Evolutionary conservation across 108 stramenopile genomes (phyloP), one percentile per base, ranked within the genome.

Genomic region (Cyclotella baltica): DNA sequence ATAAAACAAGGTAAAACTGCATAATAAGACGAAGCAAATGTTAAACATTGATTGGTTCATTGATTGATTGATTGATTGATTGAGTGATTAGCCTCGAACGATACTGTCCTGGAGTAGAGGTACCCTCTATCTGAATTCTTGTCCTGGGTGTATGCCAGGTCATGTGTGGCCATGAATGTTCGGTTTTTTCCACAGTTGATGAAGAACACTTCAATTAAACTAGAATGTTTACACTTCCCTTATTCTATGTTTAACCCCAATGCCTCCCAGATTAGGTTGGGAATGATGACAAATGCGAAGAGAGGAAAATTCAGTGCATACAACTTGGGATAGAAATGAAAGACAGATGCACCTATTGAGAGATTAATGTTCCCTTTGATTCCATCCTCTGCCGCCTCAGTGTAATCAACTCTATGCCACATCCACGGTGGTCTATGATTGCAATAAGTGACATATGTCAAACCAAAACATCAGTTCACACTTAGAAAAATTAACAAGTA

Each of bases 341-440:
- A 96, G 25, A 96, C 64, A n/a, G 93, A 94, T 43, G 87, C 92
- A 9, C 84, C 89, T 71, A 96, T 81, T 10, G 96, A 82, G 4
- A 92, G 46, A 11, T 50, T 64, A 18, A 62, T 58, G 6, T 73
- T 28, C 18, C 73, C 20, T 16, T 53, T 36, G 43, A 13, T 28
- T 57, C 25, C 13, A 18, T 38, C 40, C 11, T 35, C 16, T 15
- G 15, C 36, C 8, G 33, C 13, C 16, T 31, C 29, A 52, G 37
- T 56, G 22, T 96, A 96, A 70, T 94, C 92, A 13, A 96, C 89
- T 18, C 88, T 88, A 71, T 96, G 96, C 92, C 93, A 96, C 34
- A 90, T 93, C 96, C 92, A 93, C n/a, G 59, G 48, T 11, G 43
- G 36, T 0, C 34, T 46, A 1, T 51, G 37, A n/a, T n/a, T n/a